Evolutionary conservation across 306 rosid species (phyloP), one percentile per base, ranked within the genome.

Genomic region (Quillaja saponaria): DNA sequence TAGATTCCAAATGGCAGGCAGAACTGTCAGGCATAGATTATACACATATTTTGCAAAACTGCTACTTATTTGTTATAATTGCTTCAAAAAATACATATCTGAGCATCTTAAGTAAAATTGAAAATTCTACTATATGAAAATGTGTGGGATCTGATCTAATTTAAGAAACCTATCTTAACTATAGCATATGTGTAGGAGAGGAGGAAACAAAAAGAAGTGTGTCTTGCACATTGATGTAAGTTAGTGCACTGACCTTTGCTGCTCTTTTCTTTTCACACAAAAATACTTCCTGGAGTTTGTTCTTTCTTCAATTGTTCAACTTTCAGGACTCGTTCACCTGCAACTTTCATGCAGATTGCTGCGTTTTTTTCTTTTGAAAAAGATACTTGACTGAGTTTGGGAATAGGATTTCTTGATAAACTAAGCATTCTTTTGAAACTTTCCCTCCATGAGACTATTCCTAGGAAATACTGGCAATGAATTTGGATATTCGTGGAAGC

Each of bases 131-230:
- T 64, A 61, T 68, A 61, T 53, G 75, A 55, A 73, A 71, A 65
- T 70, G 80, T 74, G 77, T 75, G 76, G 85, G 76, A 76, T 83
- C 84, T 71, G 44, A 67, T 48, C 84, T 81, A 81, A 51, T 61
- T 55, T 28, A 63, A 19, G 38, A 62, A 49, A 51, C 71, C 87
- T 76, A 79, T 37, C 53, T 81, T 71, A 66, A 63, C 74, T 75
- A 20, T 78, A 62, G 67, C 71, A 68, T 68, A 67, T 54, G 65
- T 77, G 48, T 74, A 35, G 69, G 49, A 62, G 61, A 40, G 10
- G 66, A 78, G 63, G 64, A 55, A 63, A 65, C 42, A 61, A 66
- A 74, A 74, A 9, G 59, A 69, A 37, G 67, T 46, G 42, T 49
- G 46, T 59, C 68, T 61, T 56, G 37, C 61, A 55, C 53, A 47